Percentiles rank a stretch among this genome's conserved stretches.
These are phyloP conservation scores for Oldenlandia corymbosa DNA, from an alignment of 257 asterid genomes.

Conservation along the genomic window DNA sequence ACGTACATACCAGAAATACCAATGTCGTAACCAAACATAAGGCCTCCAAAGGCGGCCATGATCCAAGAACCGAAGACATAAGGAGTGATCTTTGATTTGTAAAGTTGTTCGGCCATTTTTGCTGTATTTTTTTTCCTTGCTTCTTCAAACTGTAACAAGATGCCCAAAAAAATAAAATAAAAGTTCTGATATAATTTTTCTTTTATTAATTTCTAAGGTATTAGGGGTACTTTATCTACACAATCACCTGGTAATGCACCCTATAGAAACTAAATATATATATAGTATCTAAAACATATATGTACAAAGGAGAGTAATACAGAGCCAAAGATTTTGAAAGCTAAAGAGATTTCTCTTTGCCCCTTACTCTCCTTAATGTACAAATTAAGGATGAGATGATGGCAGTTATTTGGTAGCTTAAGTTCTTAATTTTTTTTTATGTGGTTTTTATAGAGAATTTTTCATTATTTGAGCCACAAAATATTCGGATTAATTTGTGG, in stretches of 20 bases:
- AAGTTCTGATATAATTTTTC: not conserved
- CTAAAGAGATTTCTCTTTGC: not conserved
- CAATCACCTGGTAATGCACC: not conserved
- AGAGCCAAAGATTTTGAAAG: not conserved
- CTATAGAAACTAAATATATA: not conserved
- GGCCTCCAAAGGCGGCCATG: constrained; percentile 25
- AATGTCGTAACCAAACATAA: constrained; percentile 29
- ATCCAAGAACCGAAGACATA: constrained; percentile 24
- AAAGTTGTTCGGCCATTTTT: constrained; percentile 8
- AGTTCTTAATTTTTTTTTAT: not conserved
- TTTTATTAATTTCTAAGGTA: not conserved
- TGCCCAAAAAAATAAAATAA: too few species aligned
- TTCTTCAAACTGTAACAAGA: constrained; percentile 2
- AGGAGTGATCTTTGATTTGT: constrained; percentile 14
- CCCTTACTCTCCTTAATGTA: constrained; percentile 4
- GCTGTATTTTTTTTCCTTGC: constrained; percentile 3
- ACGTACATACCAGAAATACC: constrained; percentile 24
- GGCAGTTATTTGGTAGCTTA: not conserved
- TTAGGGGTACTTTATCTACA: not conserved
- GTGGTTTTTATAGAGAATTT: not conserved
- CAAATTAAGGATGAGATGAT: not conserved
- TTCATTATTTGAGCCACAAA: not conserved
- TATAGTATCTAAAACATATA: not conserved
- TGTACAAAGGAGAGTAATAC: constrained; percentile 7
- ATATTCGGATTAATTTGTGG: constrained; percentile 11